These are phyloP conservation scores for Solanum boliviense DNA, from an alignment of 257 asterid species.

Conservation along the genomic window DNA sequence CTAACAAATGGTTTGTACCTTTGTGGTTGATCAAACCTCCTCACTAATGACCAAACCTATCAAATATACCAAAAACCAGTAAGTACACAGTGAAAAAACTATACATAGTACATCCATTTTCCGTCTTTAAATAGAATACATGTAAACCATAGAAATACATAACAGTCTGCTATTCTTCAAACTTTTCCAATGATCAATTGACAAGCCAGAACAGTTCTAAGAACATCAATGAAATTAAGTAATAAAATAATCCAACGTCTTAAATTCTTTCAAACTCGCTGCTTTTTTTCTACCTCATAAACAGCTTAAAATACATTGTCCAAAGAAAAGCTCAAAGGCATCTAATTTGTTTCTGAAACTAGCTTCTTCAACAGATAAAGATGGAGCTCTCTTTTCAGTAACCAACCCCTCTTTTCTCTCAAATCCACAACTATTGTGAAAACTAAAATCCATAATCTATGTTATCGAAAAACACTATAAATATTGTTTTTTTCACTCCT, in stretches of 20 bases:
- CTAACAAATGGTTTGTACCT: slow-evolving; percentile 90
- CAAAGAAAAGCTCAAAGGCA: neutral
- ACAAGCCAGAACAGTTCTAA: neutral
- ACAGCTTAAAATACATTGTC: neutral
- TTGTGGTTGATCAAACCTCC: slow-evolving; percentile 92
- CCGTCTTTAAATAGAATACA: neutral
- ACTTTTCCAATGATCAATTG: neutral
- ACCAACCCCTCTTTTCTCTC: neutral
- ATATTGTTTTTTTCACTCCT: neutral
- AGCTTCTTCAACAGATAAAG: neutral
- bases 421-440: neutral
- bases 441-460: neutral
- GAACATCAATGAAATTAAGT: neutral
- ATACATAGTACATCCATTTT: neutral
- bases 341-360: neutral
- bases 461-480: neutral
- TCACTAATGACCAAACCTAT: slow-evolving; percentile 85
- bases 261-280: neutral
- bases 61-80: neutral
- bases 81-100: neutral
- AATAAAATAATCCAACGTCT: neutral
- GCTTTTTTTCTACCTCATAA: neutral
- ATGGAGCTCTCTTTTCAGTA: neutral
- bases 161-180: neutral
- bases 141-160: neutral